These are phyloP conservation scores for Pseudopithomyces maydicus DNA, from an alignment of 2,329 filamentous ascomycete species.

Conservation along the genomic window DNA sequence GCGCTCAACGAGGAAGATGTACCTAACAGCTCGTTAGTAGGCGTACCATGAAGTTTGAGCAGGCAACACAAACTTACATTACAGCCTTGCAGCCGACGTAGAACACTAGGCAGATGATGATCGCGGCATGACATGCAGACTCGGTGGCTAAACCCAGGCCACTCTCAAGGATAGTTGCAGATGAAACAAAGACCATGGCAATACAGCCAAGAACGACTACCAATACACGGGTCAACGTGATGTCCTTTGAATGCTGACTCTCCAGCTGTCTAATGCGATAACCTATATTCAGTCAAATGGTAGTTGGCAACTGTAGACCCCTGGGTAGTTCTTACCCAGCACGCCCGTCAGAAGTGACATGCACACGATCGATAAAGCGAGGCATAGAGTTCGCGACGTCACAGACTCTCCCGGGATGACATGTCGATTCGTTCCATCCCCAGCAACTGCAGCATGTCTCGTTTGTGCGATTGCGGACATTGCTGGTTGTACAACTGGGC, in stretches of 20 bases:
- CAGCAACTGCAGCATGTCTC: neutral
- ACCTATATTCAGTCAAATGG: constrained; percentile 15
- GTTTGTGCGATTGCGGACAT: neutral
- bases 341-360: constrained; percentile 33
- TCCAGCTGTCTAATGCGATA: constrained; percentile 20
- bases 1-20: constrained; percentile 50
- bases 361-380: constrained; percentile 26
- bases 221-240: constrained; percentile 30
- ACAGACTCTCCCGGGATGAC: constrained; percentile 10
- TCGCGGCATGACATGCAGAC: constrained; percentile 37
- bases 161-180: constrained; percentile 39
- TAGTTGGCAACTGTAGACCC: neutral
- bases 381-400: constrained; percentile 16
- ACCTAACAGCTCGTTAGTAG: constrained; percentile 27
- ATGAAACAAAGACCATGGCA: constrained; percentile 41
- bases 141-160: constrained; percentile 35
- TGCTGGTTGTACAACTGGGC: neutral
- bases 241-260: neutral
- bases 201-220: constrained; percentile 42
- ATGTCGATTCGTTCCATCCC: neutral
- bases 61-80: constrained; percentile 16
- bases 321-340: constrained; percentile 21
- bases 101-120: constrained; percentile 46
- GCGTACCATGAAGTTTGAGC: neutral
- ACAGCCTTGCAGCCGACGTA: constrained; percentile 40